Percentiles rank a stretch among this genome's conserved stretches.
These are phyloP conservation scores for Mycena kentingensis DNA, from an alignment of 768 basidiomycete genomes.

Conservation along the genomic window DNA sequence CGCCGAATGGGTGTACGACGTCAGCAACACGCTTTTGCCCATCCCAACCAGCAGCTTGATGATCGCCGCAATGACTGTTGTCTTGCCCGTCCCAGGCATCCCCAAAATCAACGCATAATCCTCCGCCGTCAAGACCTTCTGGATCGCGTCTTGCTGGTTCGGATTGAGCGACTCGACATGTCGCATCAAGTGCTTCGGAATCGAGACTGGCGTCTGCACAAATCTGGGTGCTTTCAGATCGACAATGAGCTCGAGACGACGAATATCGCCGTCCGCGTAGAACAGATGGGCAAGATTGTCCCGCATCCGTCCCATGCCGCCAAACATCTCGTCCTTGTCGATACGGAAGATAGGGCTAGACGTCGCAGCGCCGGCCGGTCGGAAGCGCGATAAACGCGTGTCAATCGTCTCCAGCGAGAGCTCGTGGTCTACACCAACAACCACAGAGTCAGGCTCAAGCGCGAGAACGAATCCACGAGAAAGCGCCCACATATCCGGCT, in stretches of 20 bases:
- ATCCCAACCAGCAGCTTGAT: conserved; percentile 75
- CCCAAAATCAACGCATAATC: conserved; percentile 94
- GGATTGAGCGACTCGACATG: conserved; percentile 56
- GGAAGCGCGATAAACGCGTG: conserved; percentile 35
- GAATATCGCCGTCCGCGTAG: conserved; percentile 72
- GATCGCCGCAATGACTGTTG: conserved; percentile 88
- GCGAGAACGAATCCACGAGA: conserved; percentile 81
- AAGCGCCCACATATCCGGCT: conserved; percentile 82
- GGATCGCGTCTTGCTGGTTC: conserved; percentile 72
- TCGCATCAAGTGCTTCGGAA: conserved; percentile 25
- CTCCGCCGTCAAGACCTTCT: conserved; percentile 71
- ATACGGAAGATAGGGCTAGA: conserved; percentile 65
- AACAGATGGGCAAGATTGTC: conserved; percentile 91
- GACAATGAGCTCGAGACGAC: conserved; percentile 74
- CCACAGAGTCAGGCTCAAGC: conserved; percentile 62
- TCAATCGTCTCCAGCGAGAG: conserved; percentile 55
- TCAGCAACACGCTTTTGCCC: conserved; percentile 87
- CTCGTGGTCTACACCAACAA: conserved; percentile 82
- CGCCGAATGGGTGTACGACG: conserved; percentile 96
- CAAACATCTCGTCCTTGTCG: conserved; percentile 90
- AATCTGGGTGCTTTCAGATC: conserved; percentile 76
- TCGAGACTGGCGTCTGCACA: conserved; percentile 29
- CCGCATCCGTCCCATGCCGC: conserved; percentile 85
- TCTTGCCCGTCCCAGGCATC: conserved; percentile 99
- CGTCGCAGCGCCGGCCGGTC: neutral